phyloP scores from a whole-genome alignment of 2,329 filamentous ascomycete genomes.

The Salinomyces thailandicus region DNA sequence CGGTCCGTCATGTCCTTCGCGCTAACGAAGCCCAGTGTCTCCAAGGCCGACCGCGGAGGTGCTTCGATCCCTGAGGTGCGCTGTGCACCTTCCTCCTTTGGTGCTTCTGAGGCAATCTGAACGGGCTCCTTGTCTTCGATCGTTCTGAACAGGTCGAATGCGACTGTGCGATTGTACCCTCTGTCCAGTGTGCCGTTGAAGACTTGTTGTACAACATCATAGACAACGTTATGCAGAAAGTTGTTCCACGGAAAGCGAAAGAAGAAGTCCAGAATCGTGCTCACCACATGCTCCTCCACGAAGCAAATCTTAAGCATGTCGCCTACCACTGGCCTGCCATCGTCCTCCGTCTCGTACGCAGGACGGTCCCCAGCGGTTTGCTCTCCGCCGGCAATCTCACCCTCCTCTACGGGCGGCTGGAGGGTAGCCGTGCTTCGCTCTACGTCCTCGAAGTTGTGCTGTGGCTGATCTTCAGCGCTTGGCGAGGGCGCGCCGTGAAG shows the following conservation, averaged over 20 bases:
- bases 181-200: slow-evolving; percentile 98
- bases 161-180: slow-evolving; percentile 80
- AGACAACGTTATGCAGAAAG: slow-evolving; percentile 97
- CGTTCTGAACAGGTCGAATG: slow-evolving; percentile 68
- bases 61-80: neutral
- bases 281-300: slow-evolving; percentile 86
- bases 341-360: slow-evolving; percentile 46
- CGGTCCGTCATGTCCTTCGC: slow-evolving; percentile 79
- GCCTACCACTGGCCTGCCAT: slow-evolving; percentile 72
- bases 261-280: slow-evolving; percentile 96
- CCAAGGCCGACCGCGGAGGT: slow-evolving; percentile 1
- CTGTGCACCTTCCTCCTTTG: slow-evolving; percentile 1
- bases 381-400: slow-evolving; percentile 9
- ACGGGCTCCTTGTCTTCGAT: slow-evolving; percentile 7
- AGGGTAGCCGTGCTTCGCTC: slow-evolving; percentile 24
- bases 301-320: slow-evolving; percentile 95
- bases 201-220: slow-evolving; percentile 96
- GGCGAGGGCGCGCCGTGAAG: slow-evolving; percentile 5
- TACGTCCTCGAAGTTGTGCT: slow-evolving; percentile 11
- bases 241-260: slow-evolving; percentile 99
- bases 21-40: slow-evolving; percentile 37
- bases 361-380: slow-evolving; percentile 11
- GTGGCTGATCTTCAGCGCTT: slow-evolving; percentile 3
- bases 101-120: slow-evolving; percentile 11
- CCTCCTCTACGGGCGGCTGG: slow-evolving; percentile 11